Evolutionary conservation across 352 stramenopile genomes (phyloP).

Genomic region (Phytophthora idaei): DNA sequence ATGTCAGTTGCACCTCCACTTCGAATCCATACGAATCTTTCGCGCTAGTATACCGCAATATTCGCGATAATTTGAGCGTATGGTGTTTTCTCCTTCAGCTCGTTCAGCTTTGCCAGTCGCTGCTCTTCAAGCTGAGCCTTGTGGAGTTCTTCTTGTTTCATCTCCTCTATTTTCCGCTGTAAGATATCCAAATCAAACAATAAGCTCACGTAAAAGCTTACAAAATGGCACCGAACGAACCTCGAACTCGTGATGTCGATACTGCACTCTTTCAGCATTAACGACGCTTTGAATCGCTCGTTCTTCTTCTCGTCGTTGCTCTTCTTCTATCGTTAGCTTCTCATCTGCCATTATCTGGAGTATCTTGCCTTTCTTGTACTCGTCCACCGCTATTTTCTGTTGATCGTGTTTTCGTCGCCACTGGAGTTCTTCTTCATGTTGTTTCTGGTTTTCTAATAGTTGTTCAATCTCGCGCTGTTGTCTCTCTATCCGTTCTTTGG

Average conservation of each 20-base stretch:
- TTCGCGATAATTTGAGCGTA: constrained; percentile 68
- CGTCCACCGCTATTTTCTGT: constrained; percentile 55
- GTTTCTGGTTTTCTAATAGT: constrained; percentile 43
- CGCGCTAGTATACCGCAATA: constrained; percentile 45
- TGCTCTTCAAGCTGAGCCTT: constrained; percentile 40
- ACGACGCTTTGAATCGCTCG: constrained; percentile 38
- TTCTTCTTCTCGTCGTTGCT: constrained; percentile 42
- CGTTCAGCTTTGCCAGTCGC: constrained; percentile 52
- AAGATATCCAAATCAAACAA: constrained; percentile 1
- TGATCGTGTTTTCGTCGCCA: constrained; percentile 53
- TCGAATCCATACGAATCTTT: background rate
- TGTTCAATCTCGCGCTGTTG: constrained; percentile 64
- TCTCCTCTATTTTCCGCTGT: constrained; percentile 61
- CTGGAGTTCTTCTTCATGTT: constrained; percentile 45
- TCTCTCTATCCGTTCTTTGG: constrained; percentile 55
- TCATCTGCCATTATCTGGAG: constrained; percentile 56
- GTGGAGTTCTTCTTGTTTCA: constrained; percentile 40
- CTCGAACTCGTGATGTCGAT: constrained; percentile 61
- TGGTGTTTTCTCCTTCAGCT: constrained; percentile 66
- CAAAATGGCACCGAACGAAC: constrained; percentile 26
- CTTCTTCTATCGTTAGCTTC: constrained; percentile 39
- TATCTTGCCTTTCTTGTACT: constrained; percentile 61
- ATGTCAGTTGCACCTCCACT: background rate
- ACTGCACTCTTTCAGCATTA: constrained; percentile 75
- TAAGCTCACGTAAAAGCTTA: background rate